Base-by-base conservation (phyloP, 192 early-diverging fungal genomes). In the Dimargaris cristalligena region DNA sequence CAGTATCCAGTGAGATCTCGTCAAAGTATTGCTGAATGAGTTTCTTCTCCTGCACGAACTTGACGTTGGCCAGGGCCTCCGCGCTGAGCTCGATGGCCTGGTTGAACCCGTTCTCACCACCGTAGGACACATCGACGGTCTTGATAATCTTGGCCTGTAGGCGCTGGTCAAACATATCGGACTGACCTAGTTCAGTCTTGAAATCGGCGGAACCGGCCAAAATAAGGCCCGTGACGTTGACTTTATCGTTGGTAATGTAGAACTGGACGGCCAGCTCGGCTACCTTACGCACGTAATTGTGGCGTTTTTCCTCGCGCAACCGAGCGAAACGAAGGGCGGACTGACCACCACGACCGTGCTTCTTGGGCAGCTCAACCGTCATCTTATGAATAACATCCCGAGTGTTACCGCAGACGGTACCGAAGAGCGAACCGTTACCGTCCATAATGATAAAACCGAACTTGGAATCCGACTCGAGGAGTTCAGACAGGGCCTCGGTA, bases 341-440 rank as follows among this genome's bases (percentile, higher is more conserved):
- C 75, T 99, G 96, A 84, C 96, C 96, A 80, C 96, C 96, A 78
- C 96, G 89, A 54, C 96, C 96, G 83, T 99, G 96, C 88, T 99
- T 99, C 80, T 99, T 99, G 67, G 96, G 96, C 70, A 99, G 67
- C 67, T 99, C 96, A 48, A 99, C 96, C 22, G 83, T 74, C 58
- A 99, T 80, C 71, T 92, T 90, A 78, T 92, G 90, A 58, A 97
- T 70, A 34, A 99, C 79, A 60, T 95, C 89, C 60, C 96, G 87
- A 25, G 80, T 90, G 74, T 89, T 95, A 45, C 96, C 96, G 65
- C 84, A 78, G n/a, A 99, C 76, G 23, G 85, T 84, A 28, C 96
- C 96, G 68, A 93, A 99, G 31, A 99, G 74, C 18, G 88, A 78
- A 48, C 96, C 96, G 76, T 88, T 89, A 85, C 96, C 96, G 72